phyloP scores from a whole-genome alignment of 2,329 filamentous ascomycete species.

The Diplodia intermedia region DNA sequence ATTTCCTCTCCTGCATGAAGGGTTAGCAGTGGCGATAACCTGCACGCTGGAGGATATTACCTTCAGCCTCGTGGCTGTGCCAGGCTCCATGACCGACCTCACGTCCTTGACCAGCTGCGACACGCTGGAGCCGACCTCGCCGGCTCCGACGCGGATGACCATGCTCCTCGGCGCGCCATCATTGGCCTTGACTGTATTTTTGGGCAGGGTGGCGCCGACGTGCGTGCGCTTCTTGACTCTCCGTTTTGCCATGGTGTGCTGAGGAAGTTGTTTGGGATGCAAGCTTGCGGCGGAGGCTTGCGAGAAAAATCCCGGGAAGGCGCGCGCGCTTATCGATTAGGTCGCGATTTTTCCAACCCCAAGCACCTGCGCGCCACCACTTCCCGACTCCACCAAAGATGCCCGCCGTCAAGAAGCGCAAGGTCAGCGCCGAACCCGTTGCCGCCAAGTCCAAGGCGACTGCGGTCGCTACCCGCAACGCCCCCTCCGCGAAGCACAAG shows the following conservation, averaged over 20 bases:
- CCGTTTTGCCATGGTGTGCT: conserved; percentile 32
- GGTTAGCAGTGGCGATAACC: background rate
- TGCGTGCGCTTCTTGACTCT: conserved; percentile 83
- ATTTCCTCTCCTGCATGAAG: conserved; percentile 70
- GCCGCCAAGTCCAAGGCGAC: conserved; percentile 14
- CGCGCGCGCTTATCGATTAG: conserved; percentile 31
- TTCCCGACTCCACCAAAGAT: conserved; percentile 39
- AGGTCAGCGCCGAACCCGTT: conserved; percentile 42
- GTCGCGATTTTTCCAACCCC: conserved; percentile 14
- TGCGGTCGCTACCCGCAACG: conserved; percentile 8
- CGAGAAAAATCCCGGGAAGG: conserved; percentile 27
- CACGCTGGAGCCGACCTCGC: conserved; percentile 89
- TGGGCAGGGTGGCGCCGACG: conserved; percentile 66
- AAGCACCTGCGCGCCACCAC: conserved; percentile 10
- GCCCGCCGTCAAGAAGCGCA: conserved; percentile 53
- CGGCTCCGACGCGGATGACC: conserved; percentile 96
- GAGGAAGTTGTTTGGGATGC: conserved; percentile 12
- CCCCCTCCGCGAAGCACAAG: conserved; percentile 13
- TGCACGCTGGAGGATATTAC: conserved; percentile 43
- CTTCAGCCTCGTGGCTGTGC: conserved; percentile 86
- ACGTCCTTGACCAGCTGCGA: conserved; percentile 92
- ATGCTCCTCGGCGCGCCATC: conserved; percentile 87
- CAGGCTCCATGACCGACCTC: conserved; percentile 92
- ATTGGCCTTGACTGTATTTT: conserved; percentile 63
- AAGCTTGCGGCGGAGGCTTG: conserved; percentile 23